These are phyloP conservation scores for Rhizopogon sp. DNA, from an alignment of 768 basidiomycete species.

Conservation along the genomic window DNA sequence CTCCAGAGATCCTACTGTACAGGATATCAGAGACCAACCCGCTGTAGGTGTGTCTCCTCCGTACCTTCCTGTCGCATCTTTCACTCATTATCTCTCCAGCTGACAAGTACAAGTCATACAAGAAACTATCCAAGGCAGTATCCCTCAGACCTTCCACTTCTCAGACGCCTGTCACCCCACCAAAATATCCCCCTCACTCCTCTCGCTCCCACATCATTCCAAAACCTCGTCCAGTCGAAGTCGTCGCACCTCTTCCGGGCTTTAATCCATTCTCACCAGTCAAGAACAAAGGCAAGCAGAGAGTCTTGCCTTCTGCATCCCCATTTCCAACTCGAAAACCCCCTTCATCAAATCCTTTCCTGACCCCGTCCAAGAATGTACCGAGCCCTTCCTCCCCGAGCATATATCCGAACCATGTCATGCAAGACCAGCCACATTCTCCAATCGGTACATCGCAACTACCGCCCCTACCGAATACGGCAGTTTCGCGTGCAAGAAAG, in stretches of 20 bases:
- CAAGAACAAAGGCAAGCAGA: conserved; percentile 55
- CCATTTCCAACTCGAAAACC: conserved; percentile 13
- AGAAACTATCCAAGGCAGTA: conserved; percentile 57
- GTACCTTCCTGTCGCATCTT: background rate
- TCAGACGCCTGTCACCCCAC: conserved; percentile 28
- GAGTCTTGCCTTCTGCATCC: conserved; percentile 15
- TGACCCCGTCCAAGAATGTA: conserved; percentile 37
- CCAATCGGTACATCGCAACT: conserved; percentile 8
- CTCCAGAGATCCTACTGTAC: conserved; percentile 55
- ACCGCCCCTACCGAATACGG: conserved; percentile 27
- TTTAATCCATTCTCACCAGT: conserved; percentile 80
- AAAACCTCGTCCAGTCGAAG: conserved; percentile 46
- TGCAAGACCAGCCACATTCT: conserved; percentile 22
- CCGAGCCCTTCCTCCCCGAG: conserved; percentile 20
- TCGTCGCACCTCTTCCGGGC: conserved; percentile 46
- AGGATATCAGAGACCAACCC: conserved; percentile 64
- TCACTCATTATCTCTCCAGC: conserved; percentile 37
- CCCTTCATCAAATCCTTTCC: conserved; percentile 36
- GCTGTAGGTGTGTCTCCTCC: conserved; percentile 49
- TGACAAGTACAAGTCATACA: conserved; percentile 78
- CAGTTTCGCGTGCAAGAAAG: conserved; percentile 69
- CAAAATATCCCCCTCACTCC: conserved; percentile 22
- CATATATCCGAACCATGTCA: conserved; percentile 38
- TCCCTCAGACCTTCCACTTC: conserved; percentile 23
- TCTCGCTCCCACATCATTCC: conserved; percentile 31